Conservation (phyloP, 768 basidiomycete genomes). For the Rickenella mellea region DNA sequence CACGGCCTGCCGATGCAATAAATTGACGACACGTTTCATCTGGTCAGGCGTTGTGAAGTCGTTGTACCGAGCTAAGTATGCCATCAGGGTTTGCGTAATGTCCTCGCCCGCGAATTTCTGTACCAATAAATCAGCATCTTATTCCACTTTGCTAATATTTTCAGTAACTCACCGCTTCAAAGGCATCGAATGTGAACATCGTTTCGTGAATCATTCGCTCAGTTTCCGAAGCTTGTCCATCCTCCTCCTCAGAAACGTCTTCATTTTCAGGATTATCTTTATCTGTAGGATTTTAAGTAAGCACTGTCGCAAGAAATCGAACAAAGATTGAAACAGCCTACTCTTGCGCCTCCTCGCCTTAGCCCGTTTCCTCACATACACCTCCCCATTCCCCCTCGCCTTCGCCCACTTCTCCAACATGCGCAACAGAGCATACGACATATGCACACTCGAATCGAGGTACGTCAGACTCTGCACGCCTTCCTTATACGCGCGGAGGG, state of each 20-base stretch:
- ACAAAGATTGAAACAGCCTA: slow-evolving; percentile 2
- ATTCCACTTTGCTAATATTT: background rate
- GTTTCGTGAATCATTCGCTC: slow-evolving; percentile 73
- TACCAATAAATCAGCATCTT: background rate
- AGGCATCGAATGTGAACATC: slow-evolving; percentile 85
- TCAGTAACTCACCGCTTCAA: slow-evolving; percentile 60
- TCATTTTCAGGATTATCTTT: slow-evolving; percentile 62
- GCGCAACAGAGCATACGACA: slow-evolving; percentile 76
- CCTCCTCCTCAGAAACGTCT: slow-evolving; percentile 44
- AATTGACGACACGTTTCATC: slow-evolving; percentile 81
- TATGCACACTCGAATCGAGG: slow-evolving; percentile 76
- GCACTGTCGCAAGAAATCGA: background rate
- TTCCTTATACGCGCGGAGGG: slow-evolving; percentile 68
- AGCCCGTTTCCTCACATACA: slow-evolving; percentile 65
- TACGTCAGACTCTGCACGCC: slow-evolving; percentile 74
- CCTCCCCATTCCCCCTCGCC: slow-evolving; percentile 49
- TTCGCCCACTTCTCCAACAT: slow-evolving; percentile 89
- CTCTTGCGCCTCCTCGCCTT: slow-evolving; percentile 38
- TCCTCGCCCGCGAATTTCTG: slow-evolving; percentile 89
- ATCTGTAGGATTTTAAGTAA: slow-evolving; percentile 14
- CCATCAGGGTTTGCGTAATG: slow-evolving; percentile 74
- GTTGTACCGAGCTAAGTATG: slow-evolving; percentile 75
- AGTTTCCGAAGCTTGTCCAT: slow-evolving; percentile 29
- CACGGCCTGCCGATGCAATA: slow-evolving; percentile 88
- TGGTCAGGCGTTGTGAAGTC: slow-evolving; percentile 72